Percentiles rank a stretch among this genome's conserved stretches.
These are phyloP conservation scores for Apiospora koreana DNA, from an alignment of 2,329 filamentous ascomycete genomes.

Conservation along the genomic window DNA sequence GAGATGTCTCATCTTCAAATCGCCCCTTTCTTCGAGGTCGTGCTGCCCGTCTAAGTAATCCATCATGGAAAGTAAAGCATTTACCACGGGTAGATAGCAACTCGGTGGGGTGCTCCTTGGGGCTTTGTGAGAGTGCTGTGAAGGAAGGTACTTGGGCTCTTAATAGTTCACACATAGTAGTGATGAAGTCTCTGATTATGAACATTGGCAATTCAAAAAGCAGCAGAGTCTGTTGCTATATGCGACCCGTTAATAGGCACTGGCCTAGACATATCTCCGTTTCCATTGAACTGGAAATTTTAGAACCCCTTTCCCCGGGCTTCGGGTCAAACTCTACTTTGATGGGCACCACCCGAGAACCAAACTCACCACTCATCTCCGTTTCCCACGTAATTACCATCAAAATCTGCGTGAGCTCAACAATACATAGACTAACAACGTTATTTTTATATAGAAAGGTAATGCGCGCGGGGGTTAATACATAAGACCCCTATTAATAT, in stretches of 20 bases:
- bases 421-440: no score
- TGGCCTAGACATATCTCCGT: background rate
- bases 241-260: background rate
- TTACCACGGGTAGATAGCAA: background rate
- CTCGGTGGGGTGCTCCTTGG: background rate
- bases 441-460: no score
- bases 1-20: background rate
- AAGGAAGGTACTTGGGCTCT: no score
- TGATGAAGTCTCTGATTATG: background rate
- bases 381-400: no score
- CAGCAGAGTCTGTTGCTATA: background rate
- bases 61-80: no score
- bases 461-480: no score
- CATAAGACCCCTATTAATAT: no score
- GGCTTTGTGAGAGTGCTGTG: background rate
- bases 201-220: background rate
- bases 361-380: background rate
- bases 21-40: background rate
- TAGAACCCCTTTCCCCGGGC: background rate
- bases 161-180: background rate
- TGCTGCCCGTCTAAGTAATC: background rate
- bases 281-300: background rate
- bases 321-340: background rate
- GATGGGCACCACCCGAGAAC: background rate
- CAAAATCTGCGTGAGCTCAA: no score